Conservation (phyloP, 2,329 filamentous ascomycete species). For the Aspergillus flavus region DNA sequence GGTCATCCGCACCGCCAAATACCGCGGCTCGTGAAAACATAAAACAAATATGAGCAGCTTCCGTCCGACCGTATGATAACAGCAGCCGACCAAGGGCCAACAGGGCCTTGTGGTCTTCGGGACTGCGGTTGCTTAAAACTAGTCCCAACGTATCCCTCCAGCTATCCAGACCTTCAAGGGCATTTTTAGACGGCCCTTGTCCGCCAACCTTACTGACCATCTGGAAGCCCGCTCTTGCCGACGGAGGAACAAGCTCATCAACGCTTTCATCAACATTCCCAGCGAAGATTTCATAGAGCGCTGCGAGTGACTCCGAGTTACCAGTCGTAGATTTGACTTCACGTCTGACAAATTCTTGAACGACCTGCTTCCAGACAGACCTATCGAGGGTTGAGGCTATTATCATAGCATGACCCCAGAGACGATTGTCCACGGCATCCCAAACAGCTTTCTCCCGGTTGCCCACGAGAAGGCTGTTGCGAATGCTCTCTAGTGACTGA, state of each 20-base stretch:
- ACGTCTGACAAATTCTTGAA: conserved; percentile 92
- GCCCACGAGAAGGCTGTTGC: conserved; percentile 72
- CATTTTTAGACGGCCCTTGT: conserved; percentile 66
- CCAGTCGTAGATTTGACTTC: conserved; percentile 83
- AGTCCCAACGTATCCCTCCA: conserved; percentile 90
- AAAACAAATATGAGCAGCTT: conserved; percentile 93
- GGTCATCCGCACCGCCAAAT: conserved; percentile 83
- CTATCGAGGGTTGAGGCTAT: conserved; percentile 78
- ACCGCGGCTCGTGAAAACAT: conserved; percentile 76
- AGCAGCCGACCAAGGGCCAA: conserved; percentile 80
- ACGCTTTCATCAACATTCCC: conserved; percentile 94
- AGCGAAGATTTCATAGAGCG: conserved; percentile 89
- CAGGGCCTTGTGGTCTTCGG: conserved; percentile 75
- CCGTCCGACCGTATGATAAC: conserved; percentile 79
- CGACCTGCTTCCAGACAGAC: conserved; percentile 83
- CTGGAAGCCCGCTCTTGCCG: conserved; percentile 87
- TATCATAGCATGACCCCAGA: conserved; percentile 96
- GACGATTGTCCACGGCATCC: conserved; percentile 85
- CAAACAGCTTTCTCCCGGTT: conserved; percentile 90
- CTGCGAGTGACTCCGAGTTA: conserved; percentile 84
- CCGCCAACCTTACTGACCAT: conserved; percentile 75
- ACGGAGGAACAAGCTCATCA: conserved; percentile 90
- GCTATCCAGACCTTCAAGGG: conserved; percentile 82
- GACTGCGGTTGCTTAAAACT: conserved; percentile 83
- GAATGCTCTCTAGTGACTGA: conserved; percentile 70